These are phyloP conservation scores for Coccomyxa subellipsoidea DNA, from an alignment of 163 green algal genomes.

Conservation along the genomic window DNA sequence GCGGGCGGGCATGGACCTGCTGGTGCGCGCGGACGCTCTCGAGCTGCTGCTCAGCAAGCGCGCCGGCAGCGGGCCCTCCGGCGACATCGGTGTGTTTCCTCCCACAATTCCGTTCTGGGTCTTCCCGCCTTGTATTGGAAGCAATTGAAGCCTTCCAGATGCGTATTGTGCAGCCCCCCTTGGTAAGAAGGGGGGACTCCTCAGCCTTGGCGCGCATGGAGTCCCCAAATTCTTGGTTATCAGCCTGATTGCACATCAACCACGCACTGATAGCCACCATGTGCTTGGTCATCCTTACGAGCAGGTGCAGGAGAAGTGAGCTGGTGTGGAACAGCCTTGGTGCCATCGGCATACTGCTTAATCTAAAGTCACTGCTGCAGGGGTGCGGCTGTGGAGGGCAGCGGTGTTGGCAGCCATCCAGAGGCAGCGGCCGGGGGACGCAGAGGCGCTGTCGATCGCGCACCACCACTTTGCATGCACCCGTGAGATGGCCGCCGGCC, in stretches of 20 bases:
- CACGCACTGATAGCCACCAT: too few relatives aligned
- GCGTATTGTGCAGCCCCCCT: too few relatives aligned
- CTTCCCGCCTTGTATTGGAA: too few relatives aligned
- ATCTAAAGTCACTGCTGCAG: background rate
- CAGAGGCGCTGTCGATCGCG: background rate
- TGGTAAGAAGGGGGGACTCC: background rate
- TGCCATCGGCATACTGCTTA: too few relatives aligned
- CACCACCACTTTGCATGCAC: slow-evolving; percentile 4
- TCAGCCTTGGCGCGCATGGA: background rate
- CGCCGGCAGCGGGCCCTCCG: background rate
- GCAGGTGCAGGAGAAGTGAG: too few relatives aligned
- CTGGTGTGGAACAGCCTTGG: too few relatives aligned
- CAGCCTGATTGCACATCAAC: too few relatives aligned
- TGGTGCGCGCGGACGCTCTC: background rate
- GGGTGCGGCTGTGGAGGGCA: slow-evolving; percentile 9
- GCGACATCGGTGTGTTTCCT: background rate
- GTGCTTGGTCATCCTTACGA: too few relatives aligned
- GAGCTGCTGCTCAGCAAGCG: slow-evolving; percentile 11
- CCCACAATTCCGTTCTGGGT: background rate
- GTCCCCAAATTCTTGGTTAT: background rate
- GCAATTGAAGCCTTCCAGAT: too few relatives aligned
- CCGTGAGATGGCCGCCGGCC: background rate
- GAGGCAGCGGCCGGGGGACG: slow-evolving; percentile 4
- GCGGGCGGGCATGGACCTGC: background rate
- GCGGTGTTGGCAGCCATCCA: slow-evolving; percentile 10